Percentiles rank a stretch among this genome's conserved stretches.
phyloP scores from a whole-genome alignment of 192 early-diverging fungal species.

The Nowakowskiella sp. region DNA sequence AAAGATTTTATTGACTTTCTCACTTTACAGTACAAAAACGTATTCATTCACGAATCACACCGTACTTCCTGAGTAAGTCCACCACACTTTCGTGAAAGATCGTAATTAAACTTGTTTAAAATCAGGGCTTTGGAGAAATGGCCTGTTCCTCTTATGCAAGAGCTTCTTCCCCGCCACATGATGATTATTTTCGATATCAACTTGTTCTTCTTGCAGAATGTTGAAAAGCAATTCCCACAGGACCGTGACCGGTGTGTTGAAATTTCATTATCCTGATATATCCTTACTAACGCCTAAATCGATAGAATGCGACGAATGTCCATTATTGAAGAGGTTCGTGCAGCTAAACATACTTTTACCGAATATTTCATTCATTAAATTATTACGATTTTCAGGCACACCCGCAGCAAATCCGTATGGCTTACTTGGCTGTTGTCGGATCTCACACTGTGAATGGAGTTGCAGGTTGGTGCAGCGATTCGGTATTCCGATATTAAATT shows the following conservation, averaged over 20 bases:
- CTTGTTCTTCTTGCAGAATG: conserved; percentile 92
- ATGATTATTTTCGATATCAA: conserved; percentile 99
- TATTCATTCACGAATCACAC: conserved; percentile 99
- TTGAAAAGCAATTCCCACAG: conserved; percentile 76
- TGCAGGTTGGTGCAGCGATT: conserved; percentile 53
- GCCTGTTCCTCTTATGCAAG: conserved; percentile 88
- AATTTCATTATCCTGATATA: neutral
- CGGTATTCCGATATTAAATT: neutral
- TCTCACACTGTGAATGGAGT: conserved; percentile 97
- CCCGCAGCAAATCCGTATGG: conserved; percentile 96
- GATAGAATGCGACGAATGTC: conserved; percentile 77
- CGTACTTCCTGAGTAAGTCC: conserved; percentile 75
- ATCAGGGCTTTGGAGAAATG: conserved; percentile 89
- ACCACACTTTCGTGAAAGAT: conserved; percentile 2
- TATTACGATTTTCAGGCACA: conserved; percentile 18
- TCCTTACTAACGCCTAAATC: conserved; percentile 2
- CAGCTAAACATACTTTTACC: too few species aligned
- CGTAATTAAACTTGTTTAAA: conserved; percentile 3
- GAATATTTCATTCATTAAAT: too few species aligned
- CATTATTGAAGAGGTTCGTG: conserved; percentile 82
- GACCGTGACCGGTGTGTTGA: conserved; percentile 55
- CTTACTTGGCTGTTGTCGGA: conserved; percentile 87
- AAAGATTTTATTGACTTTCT: neutral
- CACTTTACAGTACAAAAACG: conserved; percentile 53
- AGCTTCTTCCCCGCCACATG: conserved; percentile 94